Evolutionary conservation across 768 basidiomycete genomes (phyloP).

Genomic region (Nidularia sp.): DNA sequence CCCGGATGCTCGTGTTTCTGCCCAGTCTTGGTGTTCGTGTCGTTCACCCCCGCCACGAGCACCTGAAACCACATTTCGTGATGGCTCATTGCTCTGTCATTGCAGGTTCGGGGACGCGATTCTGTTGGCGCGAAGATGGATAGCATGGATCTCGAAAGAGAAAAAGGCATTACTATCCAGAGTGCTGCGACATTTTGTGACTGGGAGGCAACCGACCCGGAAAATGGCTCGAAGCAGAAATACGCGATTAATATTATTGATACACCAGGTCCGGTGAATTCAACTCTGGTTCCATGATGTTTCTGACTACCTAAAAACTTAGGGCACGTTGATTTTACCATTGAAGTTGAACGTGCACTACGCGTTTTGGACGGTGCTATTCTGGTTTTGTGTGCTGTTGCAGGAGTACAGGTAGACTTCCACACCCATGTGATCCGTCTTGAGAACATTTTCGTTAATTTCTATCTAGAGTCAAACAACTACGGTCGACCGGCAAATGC

Average conservation of each 20-base stretch:
- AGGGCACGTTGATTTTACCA: conserved; percentile 99
- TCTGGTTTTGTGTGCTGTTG: conserved; percentile 93
- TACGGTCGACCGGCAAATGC: conserved; percentile 98
- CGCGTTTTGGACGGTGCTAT: conserved; percentile 97
- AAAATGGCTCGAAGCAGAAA: conserved; percentile 62
- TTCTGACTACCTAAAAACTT: conserved; percentile 3
- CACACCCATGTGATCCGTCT: neutral
- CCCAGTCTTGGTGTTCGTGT: conserved; percentile 4
- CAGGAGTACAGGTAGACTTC: conserved; percentile 78
- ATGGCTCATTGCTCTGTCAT: conserved; percentile 3
- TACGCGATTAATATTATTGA: conserved; percentile 98
- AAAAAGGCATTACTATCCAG: conserved; percentile 99
- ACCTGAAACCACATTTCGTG: conserved; percentile 7
- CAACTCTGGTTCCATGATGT: neutral
- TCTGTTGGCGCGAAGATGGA: conserved; percentile 99
- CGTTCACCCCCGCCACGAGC: conserved; percentile 13
- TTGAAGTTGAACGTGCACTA: conserved; percentile 96
- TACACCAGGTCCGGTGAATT: conserved; percentile 67
- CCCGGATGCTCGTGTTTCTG: neutral
- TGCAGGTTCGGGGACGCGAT: conserved; percentile 86
- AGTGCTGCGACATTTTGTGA: conserved; percentile 98
- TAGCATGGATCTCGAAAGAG: conserved; percentile 97
- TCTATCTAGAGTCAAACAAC: conserved; percentile 85
- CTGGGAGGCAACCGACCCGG: conserved; percentile 74
- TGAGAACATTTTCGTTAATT: neutral